Base-by-base conservation (phyloP, 2,329 filamentous ascomycete species). In the Verticillium albo-atrum region DNA sequence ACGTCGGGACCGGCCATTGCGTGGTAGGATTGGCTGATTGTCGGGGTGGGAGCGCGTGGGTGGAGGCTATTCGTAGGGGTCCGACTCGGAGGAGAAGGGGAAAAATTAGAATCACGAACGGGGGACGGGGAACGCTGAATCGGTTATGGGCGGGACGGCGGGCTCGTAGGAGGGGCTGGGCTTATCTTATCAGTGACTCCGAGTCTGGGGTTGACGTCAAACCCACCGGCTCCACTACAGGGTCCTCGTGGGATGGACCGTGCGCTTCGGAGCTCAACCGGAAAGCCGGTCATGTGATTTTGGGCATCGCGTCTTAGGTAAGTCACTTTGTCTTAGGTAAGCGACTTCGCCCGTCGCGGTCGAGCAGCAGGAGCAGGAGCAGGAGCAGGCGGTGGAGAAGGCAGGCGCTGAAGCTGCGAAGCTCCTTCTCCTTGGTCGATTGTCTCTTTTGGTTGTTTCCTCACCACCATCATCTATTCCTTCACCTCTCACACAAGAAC, bases 61-160 rank as follows among this genome's bases (percentile, higher is more conserved):
- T 37, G 57, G 65, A 70, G 58, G 68, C 67, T 60, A 63, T 72
- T 72, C 71, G 32, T 74, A 71, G 54, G 70, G 59, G 58, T 72
- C 70, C 10, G 70, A 71, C 42, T 47, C 42, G 17, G 64, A 61
- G 6, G 64, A 60, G 61, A 25, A 32, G 47, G 34, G 60, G 47
- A 32, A 60, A 35, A 35, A 28, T 47, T 53, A 27, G 28, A 28
- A 30, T 28, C 32, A 35, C 30, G 20, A 34, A 27, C 51, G 42
- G 30, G 25, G 47, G 34, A 20, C 28, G 6, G 61, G 35, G 60
- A 58, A 58, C 55, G 59, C 61, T 51, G 54, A 37, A 59, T 32
- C 61, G 55, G 55, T 55, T 57, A 37, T 10, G 15, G 17, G 23
- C 50, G 57, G n/a, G 52, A 56, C 57, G 61, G 57, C n/a, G n/a